A percentile compares a stretch with the other conserved stretches of the same genome.
Evolutionary conservation across 441 rosid species (phyloP).

Genomic region (Gossypium laxum): DNA sequence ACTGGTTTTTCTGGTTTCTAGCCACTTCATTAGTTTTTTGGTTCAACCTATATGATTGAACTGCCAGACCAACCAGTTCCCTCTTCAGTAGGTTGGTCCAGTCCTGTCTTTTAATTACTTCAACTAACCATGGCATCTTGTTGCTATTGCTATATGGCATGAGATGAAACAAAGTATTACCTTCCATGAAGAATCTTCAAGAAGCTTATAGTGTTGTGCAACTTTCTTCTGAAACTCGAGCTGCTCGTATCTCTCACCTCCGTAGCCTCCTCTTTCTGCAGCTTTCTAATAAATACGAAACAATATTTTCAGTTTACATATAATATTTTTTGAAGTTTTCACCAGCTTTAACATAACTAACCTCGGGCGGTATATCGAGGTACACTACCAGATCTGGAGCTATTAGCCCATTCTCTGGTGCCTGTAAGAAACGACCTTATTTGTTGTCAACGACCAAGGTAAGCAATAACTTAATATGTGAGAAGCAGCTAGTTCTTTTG

Average conservation of each 20-base stretch:
- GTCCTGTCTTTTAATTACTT: background rate
- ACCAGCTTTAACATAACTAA: constrained; percentile 8
- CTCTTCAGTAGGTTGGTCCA: background rate
- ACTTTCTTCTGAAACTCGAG: constrained; percentile 81
- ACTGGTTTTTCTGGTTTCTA: background rate
- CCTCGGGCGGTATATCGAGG: constrained; percentile 50
- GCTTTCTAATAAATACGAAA: constrained; percentile 45
- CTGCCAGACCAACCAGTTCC: background rate
- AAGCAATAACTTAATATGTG: background rate
- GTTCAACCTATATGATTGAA: background rate
- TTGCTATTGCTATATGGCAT: background rate
- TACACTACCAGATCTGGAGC: constrained; percentile 50
- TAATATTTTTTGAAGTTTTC: background rate
- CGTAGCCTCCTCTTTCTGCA: constrained; percentile 90
- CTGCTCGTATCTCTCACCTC: constrained; percentile 78
- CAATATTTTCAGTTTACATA: background rate
- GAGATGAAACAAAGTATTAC: constrained; percentile 23
- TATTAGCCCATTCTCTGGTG: constrained; percentile 44
- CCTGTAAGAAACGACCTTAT: constrained; percentile 26
- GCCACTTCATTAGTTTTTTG: background rate
- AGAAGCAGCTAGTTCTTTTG: background rate
- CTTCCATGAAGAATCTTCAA: constrained; percentile 72
- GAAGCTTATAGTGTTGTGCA: constrained; percentile 44
- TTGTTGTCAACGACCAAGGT: background rate
- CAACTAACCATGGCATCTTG: background rate